Percentiles rank a stretch among this genome's conserved stretches.
phyloP scores from a whole-genome alignment of 139 green algal species.

The Chlorella vulgaris region DNA sequence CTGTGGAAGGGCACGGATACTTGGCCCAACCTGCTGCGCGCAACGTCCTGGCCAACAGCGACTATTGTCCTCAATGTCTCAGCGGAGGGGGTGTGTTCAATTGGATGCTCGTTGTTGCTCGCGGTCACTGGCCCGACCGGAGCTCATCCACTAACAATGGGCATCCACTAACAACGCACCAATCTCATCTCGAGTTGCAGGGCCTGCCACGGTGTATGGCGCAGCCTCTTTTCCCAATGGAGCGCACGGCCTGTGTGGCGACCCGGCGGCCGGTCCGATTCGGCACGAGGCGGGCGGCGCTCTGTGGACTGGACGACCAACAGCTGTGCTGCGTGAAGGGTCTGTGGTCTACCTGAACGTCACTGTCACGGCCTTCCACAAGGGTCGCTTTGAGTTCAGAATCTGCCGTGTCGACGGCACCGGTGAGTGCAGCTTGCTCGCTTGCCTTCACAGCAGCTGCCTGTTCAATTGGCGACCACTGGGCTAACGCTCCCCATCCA shows the following conservation, averaged over 20 bases:
- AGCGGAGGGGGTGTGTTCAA: not conserved
- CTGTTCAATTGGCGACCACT: no score
- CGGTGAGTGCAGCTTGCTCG: not conserved
- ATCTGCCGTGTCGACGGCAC: conserved; percentile 33
- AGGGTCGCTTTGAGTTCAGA: conserved; percentile 45
- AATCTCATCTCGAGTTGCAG: not conserved
- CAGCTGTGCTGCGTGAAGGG: conserved; percentile 30
- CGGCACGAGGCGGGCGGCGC: conserved; percentile 25
- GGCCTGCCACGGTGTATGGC: conserved; percentile 9
- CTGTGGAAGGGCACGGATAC: not conserved
- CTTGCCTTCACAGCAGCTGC: not conserved
- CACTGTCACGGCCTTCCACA: conserved; percentile 52
- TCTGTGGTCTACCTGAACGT: conserved; percentile 35
- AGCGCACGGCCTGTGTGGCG: conserved; percentile 8
- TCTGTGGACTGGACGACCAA: not conserved
- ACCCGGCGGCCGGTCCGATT: not conserved
- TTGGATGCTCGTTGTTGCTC: no score
- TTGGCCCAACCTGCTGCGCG: not conserved
- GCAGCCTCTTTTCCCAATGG: conserved; percentile 16
- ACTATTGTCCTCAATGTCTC: not conserved
- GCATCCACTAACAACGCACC: no score
- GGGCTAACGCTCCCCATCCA: not conserved
- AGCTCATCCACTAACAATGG: no score
- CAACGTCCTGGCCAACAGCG: not conserved
- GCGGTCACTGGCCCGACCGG: no score